Base-by-base conservation (phyloP, 2,329 filamentous ascomycete genomes). In the Stachybotrys elegans region DNA sequence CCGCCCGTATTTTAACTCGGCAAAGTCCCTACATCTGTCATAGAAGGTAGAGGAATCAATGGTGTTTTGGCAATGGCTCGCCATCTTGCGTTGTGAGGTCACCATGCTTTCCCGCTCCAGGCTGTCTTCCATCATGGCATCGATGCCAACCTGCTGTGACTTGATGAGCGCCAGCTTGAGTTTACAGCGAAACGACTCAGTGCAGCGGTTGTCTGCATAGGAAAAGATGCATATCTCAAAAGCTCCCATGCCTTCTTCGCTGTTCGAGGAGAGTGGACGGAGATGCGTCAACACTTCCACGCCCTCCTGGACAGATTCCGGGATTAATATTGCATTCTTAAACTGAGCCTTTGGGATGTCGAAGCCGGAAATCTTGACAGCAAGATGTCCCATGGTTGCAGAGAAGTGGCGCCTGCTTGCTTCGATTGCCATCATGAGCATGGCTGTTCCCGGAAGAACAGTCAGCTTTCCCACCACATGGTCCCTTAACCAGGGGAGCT, bases 401-500 rank as follows among this genome's bases (percentile, higher is more conserved):
- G 31, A 16, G 31, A 12, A 34, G n/a, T 43, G 23, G 21, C 53
- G 49, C 3, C 44, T 37, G 1, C 48, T 42, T 4, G 61, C 65
- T 45, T 67, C 62, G 1, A 52, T 49, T 6, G 54, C 62, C 55
- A 63, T 62, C n/a, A 53, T 46, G 3, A 69, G 23, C 46, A 65
- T 70, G 0, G 56, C 64, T 5, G 67, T 59, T 13, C 42, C 58
- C 1, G 70, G 68, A 37, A 68, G 19, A 2, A 34, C 11, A 34
- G 19, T 16, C 31, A 54, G 49, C 44, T 13, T 34, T 29, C 25
- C 25, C 25, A 43, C 40, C 12, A 40, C 43, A 40, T 75, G 69
- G 35, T 71, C 61, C 2, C 42, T 37, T 2, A 75, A 44, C 72
- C 71, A 74, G 3, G 60, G 51, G 2, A 53, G 37, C 9, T 57